Base-by-base conservation (phyloP, 1,284 basidiomycete genomes). In the Cutaneotrichosporon sp. region DNA sequence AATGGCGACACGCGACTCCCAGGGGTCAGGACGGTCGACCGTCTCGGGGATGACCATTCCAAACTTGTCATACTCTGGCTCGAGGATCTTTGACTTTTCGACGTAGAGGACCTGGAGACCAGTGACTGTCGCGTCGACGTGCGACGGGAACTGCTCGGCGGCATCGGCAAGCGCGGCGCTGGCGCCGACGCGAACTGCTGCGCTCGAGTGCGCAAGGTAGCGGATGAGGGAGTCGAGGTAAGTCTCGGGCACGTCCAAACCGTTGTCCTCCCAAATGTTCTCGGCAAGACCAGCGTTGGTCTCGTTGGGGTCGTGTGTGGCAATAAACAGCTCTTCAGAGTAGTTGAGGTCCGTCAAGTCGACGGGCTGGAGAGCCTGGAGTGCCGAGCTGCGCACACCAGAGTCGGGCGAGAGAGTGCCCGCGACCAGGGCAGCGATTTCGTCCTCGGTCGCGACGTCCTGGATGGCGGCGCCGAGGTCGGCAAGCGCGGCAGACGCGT, bases 261-360 rank as follows among this genome's bases (percentile, higher is more conserved):
- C 93, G 64, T 98, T 98, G 65, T 98, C 96, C 54, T 96, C 92
- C 94, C 93, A 98, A 12, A 92, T 73, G 64, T 86, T 84, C 23
- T 79, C 77, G 8, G 93, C 93, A 37, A 97, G 77, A 41, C 86
- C 80, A 0, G 85, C 84, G 61, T 96, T 97, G 67, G 94, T 89
- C 62, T 91, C 89, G 68, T 98, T 94, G 7, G 83, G 82, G 59
- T 98, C 96, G 64, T 97, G 90, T 57, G 83, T 86, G 3, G 88
- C 88, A 36, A 97, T 81, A 84, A 90, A 92, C 1, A 99, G 75
- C 69, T 90, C 85, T 1, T 88, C 81, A 7, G 87, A 89, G 86
- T 92, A 98, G 58, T 94, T 92, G 39, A 91, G 73, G 49, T 97
- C 93, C 0, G 93, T 98, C 40, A 98, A 73, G 76, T 98, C 96